Conservation (phyloP, 2,329 filamentous ascomycete species). For the Sporothrix brasiliensis region DNA sequence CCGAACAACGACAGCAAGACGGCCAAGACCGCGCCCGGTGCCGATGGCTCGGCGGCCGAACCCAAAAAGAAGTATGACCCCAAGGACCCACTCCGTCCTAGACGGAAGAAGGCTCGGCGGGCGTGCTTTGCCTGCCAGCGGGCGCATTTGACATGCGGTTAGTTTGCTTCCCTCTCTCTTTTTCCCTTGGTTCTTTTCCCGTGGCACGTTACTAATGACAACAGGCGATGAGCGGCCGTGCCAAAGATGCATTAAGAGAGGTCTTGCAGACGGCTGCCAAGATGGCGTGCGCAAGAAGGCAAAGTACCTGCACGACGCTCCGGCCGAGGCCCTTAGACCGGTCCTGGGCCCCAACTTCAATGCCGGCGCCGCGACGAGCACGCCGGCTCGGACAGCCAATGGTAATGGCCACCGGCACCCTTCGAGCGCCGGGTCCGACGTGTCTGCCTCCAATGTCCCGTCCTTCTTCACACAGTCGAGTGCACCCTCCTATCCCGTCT, state of each 20-base stretch:
- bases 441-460: slow-evolving; percentile 46
- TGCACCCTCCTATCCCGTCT: slow-evolving; percentile 56
- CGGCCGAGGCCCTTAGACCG: slow-evolving; percentile 84
- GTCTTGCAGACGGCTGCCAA: slow-evolving; percentile 86
- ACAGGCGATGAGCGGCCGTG: slow-evolving; percentile 93
- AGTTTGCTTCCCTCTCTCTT: slow-evolving; percentile 49
- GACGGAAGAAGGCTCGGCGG: slow-evolving; percentile 92
- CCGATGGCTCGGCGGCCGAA: slow-evolving; percentile 44
- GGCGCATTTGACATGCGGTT: slow-evolving; percentile 97
- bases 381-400: slow-evolving; percentile 49
- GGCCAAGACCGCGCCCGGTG: slow-evolving; percentile 56
- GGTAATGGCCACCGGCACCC: slow-evolving; percentile 54
- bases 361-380: slow-evolving; percentile 46
- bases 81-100: slow-evolving; percentile 86
- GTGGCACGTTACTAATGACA: slow-evolving; percentile 31
- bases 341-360: slow-evolving; percentile 75
- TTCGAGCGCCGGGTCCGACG: slow-evolving; percentile 53
- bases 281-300: slow-evolving; percentile 98
- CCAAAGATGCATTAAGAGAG: slow-evolving; percentile 89
- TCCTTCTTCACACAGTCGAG: slow-evolving; percentile 52
- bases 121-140: slow-evolving; percentile 97
- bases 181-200: slow-evolving; percentile 4
- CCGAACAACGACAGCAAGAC: slow-evolving; percentile 50
- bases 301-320: slow-evolving; percentile 97
- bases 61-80: slow-evolving; percentile 72